Percentiles rank a stretch among this genome's conserved stretches.
phyloP scores from a whole-genome alignment of 495 filamentous ascomycete species.

The Pyrenula aspistea region DNA sequence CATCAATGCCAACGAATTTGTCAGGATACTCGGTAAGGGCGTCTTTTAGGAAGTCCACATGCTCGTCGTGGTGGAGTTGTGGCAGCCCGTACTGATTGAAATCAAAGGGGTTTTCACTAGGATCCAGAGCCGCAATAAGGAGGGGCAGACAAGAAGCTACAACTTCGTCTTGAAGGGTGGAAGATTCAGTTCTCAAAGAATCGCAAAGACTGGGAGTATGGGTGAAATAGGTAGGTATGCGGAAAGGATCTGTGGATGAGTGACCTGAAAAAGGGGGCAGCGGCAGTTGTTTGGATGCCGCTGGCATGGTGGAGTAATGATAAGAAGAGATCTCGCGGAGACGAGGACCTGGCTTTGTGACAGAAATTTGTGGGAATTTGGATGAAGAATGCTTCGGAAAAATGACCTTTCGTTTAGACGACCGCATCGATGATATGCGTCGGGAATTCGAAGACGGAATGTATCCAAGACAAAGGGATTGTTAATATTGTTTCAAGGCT shows the following conservation, averaged over 20 bases:
- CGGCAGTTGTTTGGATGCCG: neutral
- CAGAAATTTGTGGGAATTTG: neutral
- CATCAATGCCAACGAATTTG: slow-evolving; percentile 58
- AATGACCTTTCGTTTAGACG: neutral
- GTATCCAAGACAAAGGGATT: neutral
- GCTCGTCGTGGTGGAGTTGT: slow-evolving; percentile 51
- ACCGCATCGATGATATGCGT: neutral
- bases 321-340: neutral
- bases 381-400: neutral
- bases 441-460: neutral
- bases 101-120: slow-evolving; percentile 25
- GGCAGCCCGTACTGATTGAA: slow-evolving; percentile 65
- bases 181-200: slow-evolving; percentile 53
- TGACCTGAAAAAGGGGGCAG: neutral
- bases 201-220: slow-evolving; percentile 53
- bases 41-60: slow-evolving; percentile 64
- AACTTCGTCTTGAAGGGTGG: slow-evolving; percentile 53
- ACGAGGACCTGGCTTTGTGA: no score
- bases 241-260: neutral
- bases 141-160: slow-evolving; percentile 57
- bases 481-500: neutral
- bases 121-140: slow-evolving; percentile 31
- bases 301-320: neutral
- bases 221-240: slow-evolving; percentile 31
- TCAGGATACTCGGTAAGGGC: slow-evolving; percentile 53